These are phyloP conservation scores for Hemileccinum rubropunctum DNA, from an alignment of 768 basidiomycete genomes.

Conservation along the genomic window DNA sequence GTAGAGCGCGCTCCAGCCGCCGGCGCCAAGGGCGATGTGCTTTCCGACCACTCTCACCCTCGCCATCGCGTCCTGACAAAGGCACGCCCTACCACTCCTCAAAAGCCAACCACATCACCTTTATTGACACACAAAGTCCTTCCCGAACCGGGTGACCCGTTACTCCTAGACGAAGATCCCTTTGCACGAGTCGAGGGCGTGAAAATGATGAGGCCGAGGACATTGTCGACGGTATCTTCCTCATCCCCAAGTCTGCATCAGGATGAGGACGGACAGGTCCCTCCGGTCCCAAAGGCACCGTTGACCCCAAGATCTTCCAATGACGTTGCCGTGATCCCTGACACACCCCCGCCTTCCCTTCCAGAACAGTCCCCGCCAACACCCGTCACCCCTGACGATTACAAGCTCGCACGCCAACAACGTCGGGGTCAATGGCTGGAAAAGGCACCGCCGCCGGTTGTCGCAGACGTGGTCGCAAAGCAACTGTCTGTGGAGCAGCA, in stretches of 20 bases:
- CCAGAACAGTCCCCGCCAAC: conserved; percentile 8
- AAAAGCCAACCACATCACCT: conserved; percentile 15
- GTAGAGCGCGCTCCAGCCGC: conserved; percentile 13
- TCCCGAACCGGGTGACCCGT: conserved; percentile 15
- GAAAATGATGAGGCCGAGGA: conserved; percentile 37
- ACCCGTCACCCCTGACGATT: conserved; percentile 35
- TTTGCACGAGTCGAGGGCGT: conserved; percentile 58
- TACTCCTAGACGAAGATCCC: conserved; percentile 35
- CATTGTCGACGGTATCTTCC: not conserved
- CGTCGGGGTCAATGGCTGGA: conserved; percentile 40
- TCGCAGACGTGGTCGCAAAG: conserved; percentile 33
- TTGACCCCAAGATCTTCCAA: not conserved
- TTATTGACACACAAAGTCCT: conserved; percentile 10
- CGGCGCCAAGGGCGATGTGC: conserved; percentile 6
- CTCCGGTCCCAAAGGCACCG: not conserved
- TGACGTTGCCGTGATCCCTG: not conserved
- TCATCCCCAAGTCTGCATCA: not conserved
- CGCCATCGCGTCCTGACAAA: conserved; percentile 31
- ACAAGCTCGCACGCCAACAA: conserved; percentile 39
- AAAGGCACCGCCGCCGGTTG: conserved; percentile 35
- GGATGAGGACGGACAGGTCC: conserved; percentile 12
- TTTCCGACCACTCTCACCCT: conserved; percentile 6
- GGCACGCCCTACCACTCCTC: conserved; percentile 33
- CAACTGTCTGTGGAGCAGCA: conserved; percentile 11
- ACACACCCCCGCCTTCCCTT: not conserved